These are phyloP conservation scores for Capsicum pubescens DNA, from an alignment of 257 asterid species.

Conservation along the genomic window DNA sequence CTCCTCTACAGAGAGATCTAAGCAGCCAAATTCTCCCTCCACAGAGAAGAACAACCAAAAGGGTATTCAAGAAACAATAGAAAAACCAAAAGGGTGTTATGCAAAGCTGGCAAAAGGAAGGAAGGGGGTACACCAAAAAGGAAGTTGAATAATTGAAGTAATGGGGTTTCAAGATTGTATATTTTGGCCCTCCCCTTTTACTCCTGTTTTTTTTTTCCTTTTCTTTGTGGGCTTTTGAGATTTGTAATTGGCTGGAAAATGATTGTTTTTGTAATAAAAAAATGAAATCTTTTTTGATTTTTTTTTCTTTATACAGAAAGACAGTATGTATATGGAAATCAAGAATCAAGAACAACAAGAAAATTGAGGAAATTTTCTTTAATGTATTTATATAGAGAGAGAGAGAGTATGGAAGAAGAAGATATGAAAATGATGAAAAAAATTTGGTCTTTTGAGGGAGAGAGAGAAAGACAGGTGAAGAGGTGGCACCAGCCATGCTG, in stretches of 20 bases:
- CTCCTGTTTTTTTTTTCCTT: background rate
- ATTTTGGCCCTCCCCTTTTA: conserved; percentile 1
- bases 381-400: conserved; percentile 1
- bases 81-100: background rate
- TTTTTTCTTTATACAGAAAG: background rate
- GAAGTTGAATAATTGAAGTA: conserved; percentile 30
- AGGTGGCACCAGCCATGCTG: conserved; percentile 23
- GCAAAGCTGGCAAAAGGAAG: conserved; percentile 26
- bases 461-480: conserved; percentile 5
- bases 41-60: conserved; percentile 25
- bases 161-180: conserved; percentile 26
- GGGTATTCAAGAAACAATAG: conserved; percentile 6
- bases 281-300: background rate
- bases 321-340: background rate
- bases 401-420: background rate
- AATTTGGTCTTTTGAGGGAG: background rate
- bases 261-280: background rate
- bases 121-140: conserved; percentile 6
- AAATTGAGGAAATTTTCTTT: too few species aligned
- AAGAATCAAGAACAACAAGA: background rate
- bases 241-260: background rate
- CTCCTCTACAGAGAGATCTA: conserved; percentile 25
- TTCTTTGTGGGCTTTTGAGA: too few species aligned
- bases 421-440: background rate
- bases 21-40: conserved; percentile 18